Base-by-base conservation (phyloP, 78 protist genomes). In the Dictyostelium intermedium region DNA sequence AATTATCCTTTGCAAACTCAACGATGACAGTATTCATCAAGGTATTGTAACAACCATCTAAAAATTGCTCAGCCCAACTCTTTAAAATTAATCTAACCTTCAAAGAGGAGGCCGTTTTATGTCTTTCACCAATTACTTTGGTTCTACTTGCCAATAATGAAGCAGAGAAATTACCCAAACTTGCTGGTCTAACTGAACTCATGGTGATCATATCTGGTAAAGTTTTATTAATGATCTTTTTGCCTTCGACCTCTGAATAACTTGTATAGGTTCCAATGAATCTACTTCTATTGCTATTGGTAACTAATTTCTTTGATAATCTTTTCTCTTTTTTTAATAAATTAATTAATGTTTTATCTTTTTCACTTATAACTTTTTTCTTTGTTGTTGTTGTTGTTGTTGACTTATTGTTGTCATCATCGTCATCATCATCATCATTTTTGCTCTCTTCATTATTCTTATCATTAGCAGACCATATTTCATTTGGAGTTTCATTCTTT, bases 1-100 rank as follows among this genome's bases (percentile, higher is more conserved):
- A 10, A 5, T 85, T 69, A 0, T 63, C 66, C 3, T 34, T 9
- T 0, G 79, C 25, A 34, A 87, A 41, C 16, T 87, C 86, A 5
- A 47, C 9, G 7, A 60, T 63, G 1, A 87, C 81, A 9, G 70
- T 79, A 23, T 47, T 72, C 93, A 87, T 87, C 70, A 87, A 43
- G 0, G 70, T 39, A 35, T 87, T 79, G 23, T 87, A 87, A 66
- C 86, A 87, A 27, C 85, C 93, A 79, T 87, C 93, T 37, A 87
- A 72, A 43, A 87, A 87, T n/a, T 87, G 83, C 11, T 53, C 77
- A 1, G 87, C 61, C 93, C 93, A 87, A 27, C n/a, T 20, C 72
- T 66, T 53, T 6, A 87, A 61, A 1, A 87, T 32, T 1, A 13
- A 16, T 39, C 35, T 43, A 47, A 80, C 85, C 8, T 47, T 6